Evolutionary conservation across 345 rosid genomes (phyloP).

Genomic region (Sonneratia caseolaris): DNA sequence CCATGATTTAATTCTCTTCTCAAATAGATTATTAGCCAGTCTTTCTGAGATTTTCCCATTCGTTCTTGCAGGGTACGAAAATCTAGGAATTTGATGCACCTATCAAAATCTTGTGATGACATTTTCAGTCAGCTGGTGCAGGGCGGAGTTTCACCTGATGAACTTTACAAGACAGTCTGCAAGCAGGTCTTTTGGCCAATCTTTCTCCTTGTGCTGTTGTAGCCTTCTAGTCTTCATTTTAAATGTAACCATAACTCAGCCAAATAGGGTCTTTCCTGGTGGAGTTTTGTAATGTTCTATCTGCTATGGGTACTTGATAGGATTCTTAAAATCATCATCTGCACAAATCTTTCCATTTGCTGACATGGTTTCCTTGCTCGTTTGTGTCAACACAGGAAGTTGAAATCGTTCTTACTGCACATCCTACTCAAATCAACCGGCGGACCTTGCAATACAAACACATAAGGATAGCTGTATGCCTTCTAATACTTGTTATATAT

Average conservation of each 20-base stretch:
- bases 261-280: background rate
- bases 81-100: conserved; percentile 35
- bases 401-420: conserved; percentile 97
- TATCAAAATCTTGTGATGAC: conserved; percentile 90
- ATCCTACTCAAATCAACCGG: conserved; percentile 94
- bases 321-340: background rate
- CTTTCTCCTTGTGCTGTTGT: background rate
- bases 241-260: background rate
- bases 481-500: conserved; percentile 1
- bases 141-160: conserved; percentile 63
- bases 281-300: background rate
- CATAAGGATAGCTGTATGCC: conserved; percentile 81
- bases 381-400: conserved; percentile 52
- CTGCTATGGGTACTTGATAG: background rate
- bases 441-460: conserved; percentile 95
- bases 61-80: conserved; percentile 58
- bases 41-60: background rate
- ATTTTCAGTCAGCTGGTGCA: conserved; percentile 71
- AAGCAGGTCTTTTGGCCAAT: conserved; percentile 51
- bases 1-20: background rate
- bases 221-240: background rate
- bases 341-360: background rate
- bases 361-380: background rate
- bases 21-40: background rate
- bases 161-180: conserved; percentile 75